Evolutionary conservation across 768 basidiomycete species (phyloP), one percentile per base, ranked within the genome.

Genomic region (Serendipita sp.): DNA sequence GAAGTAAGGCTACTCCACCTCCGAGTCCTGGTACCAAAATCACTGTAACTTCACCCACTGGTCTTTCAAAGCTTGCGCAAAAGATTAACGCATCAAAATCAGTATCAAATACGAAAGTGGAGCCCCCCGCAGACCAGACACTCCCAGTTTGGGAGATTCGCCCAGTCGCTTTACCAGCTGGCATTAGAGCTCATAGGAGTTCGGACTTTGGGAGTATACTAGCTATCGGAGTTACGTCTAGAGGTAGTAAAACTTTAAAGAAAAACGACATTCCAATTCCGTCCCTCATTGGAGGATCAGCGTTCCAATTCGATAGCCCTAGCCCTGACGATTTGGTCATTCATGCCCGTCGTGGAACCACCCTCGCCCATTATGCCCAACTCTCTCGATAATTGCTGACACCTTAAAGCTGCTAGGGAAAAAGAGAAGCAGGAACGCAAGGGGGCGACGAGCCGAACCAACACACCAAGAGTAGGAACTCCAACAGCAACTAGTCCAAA

Each of bases 271-370:
- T 41, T 5, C 13, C 38, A 51, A 8, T 7, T 51, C 48, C 48
- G 5, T 16, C 48, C 5, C 38, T 41, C 38, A 5, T 41, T 1
- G 38, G 7, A 13, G 38, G 13, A 13, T 51, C 30, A 8, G 74
- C 76, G 2, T 90, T 89, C 71, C 75, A 83, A 8, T 92, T 93
- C 70, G 84, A 92, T 67, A 80, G 79, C 28, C 90, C 89, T 41
- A 96, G 93, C 73, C 95, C 95, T 24, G 95, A 98, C 69, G 95
- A 97, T 70, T 75, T 89, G 67, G 84, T 97, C 7, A 77, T 88
- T 69, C 83, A 83, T 68, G 89, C 92, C 64, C 83, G 92, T 58
- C 84, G 81, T 63, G 88, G 88, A 53, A 88, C 92, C 3, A 75
- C 84, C 35, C 74, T 87, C 10, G 16, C 67, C 64, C 34, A 63